Evolutionary conservation across 1,139 yeast species (phyloP).

Genomic region (Pichia sp.): DNA sequence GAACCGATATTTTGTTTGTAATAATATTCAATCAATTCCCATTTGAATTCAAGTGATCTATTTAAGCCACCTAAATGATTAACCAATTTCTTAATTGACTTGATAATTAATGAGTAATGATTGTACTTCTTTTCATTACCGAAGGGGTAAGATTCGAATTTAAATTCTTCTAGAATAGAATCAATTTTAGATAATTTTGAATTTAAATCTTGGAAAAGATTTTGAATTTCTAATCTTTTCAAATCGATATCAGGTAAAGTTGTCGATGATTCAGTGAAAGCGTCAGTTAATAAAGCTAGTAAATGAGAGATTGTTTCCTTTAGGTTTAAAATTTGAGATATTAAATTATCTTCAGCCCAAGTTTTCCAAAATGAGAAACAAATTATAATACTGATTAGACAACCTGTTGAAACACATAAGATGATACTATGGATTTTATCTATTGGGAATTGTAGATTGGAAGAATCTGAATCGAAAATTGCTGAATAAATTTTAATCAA

Average conservation of each 20-base stretch:
- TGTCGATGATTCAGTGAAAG: constrained; percentile 7
- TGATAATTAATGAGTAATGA: constrained; percentile 40
- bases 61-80: constrained; percentile 61
- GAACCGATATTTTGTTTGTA: background rate
- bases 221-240: constrained; percentile 3
- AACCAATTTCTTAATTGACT: constrained; percentile 45
- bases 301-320: constrained; percentile 23
- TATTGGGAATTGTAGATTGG: constrained; percentile 32
- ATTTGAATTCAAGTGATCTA: constrained; percentile 62
- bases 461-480: constrained; percentile 46
- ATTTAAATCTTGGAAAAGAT: constrained; percentile 9
- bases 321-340: constrained; percentile 25
- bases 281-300: constrained; percentile 11
- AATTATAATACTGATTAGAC: constrained; percentile 46
- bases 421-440: constrained; percentile 49
- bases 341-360: constrained; percentile 10
- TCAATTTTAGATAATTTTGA: constrained; percentile 27
- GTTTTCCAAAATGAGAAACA: constrained; percentile 50
- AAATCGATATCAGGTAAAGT: constrained; percentile 2
- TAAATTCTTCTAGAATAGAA: constrained; percentile 50
- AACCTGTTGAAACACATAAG: constrained; percentile 56
- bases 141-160: constrained; percentile 46
- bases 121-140: constrained; percentile 53
- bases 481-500: constrained; percentile 51
- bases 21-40: constrained; percentile 35